Percentiles rank a stretch among this genome's conserved stretches.
phyloP scores from a whole-genome alignment of 2,329 filamentous ascomycete genomes.

The Aspergillus sp. region DNA sequence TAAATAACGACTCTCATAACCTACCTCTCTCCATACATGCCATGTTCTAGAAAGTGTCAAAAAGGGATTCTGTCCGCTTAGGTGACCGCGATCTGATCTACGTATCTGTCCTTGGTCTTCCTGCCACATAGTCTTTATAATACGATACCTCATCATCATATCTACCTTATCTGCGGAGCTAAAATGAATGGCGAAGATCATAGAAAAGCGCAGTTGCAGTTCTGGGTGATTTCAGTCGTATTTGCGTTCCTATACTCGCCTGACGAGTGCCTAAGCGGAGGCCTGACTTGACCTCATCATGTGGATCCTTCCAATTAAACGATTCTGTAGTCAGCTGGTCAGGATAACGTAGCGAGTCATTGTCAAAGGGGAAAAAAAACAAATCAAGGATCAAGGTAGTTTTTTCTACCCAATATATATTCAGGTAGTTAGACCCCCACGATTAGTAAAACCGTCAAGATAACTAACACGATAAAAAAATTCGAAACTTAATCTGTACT shows the following conservation, averaged over 20 bases:
- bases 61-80: slow-evolving; percentile 1
- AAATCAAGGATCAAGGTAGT: no score
- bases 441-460: no score
- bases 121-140: slow-evolving; percentile 2
- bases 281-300: background rate
- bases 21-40: background rate
- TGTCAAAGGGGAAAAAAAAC: background rate
- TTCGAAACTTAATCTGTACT: background rate
- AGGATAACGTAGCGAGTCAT: background rate
- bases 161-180: background rate
- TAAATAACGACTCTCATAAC: slow-evolving; percentile 13
- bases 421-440: background rate
- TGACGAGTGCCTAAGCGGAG: background rate
- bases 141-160: slow-evolving; percentile 1
- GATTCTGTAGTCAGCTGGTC: background rate
- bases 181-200: background rate
- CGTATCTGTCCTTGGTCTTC: background rate
- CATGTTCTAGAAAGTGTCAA: slow-evolving; percentile 2
- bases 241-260: background rate
- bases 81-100: background rate
- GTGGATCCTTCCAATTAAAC: background rate
- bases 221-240: background rate
- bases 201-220: background rate
- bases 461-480: background rate
- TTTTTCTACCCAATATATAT: background rate